Evolutionary conservation across 352 stramenopile species (phyloP), one percentile per base, ranked within the genome.

Genomic region (Phytophthora quininea): DNA sequence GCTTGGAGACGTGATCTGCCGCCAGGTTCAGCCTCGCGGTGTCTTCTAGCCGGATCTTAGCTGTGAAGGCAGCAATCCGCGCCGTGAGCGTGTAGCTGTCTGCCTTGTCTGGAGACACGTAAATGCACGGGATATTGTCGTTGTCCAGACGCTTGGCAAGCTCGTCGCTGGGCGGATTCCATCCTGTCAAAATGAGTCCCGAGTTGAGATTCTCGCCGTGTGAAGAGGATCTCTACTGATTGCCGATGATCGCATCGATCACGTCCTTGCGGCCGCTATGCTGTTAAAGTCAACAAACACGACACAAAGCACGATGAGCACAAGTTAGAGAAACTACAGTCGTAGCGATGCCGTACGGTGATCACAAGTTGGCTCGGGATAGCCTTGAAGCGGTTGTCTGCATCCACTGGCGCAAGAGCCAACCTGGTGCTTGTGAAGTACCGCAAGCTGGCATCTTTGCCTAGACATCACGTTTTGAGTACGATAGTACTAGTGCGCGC

Each of bases 31-130:
- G 75, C 51, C 88, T 84, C 54, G 78, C 74, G 9, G 79, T 76
- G 69, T 96, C 88, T 50, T 96, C 84, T 12, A 75, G 81, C 56
- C 86, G 86, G 31, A 94, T 75, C 64, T 96, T 96, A 60, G 88
- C 88, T 47, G 86, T 94, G 70, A 96, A 96, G 50, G 86, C 74
- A 14, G 88, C 71, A 52, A 96, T 71, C n/a, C 78, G 81, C 32
- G 88, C 86, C 49, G 86, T 94, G 42, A 96, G 79, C 47, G 84
- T 93, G 79, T 94, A 96, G 82, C 88, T 96, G 72, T 96, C 88
- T 42, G 86, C 87, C 63, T 88, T 90, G 52, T 90, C 78, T 3
- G 88, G 88, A 14, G 88, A 86, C 32, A 94, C 86, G 67, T 96
- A 96, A 57, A 96, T 96, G 72, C 88, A 96, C 51, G 88, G 88